phyloP scores from a whole-genome alignment of 805 yeast species.

The Suhomyces sp. region DNA sequence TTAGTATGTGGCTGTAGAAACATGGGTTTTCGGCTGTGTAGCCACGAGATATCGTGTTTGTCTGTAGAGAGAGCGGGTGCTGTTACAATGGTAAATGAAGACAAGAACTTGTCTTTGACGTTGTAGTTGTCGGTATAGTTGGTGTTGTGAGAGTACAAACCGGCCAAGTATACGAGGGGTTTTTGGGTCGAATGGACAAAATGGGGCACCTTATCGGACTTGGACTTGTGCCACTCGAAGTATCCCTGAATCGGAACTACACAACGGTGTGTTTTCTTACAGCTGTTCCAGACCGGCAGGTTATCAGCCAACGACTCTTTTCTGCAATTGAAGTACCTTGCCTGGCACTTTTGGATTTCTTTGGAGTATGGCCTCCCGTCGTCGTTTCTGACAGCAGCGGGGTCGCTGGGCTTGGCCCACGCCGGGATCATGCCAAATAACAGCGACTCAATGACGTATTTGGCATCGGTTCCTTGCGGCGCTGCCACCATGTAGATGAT shows the following conservation, averaged over 20 bases:
- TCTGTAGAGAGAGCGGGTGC: conserved; percentile 51
- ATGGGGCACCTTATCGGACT: conserved; percentile 55
- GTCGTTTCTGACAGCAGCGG: conserved; percentile 20
- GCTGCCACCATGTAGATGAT: conserved; percentile 20
- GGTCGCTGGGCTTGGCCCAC: conserved; percentile 52
- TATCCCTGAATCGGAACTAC: conserved; percentile 80
- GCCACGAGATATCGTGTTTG: conserved; percentile 55
- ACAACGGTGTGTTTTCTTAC: conserved; percentile 54
- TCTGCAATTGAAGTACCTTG: conserved; percentile 71
- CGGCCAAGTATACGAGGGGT: conserved; percentile 61
- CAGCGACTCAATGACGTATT: conserved; percentile 50
- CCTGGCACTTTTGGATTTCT: conserved; percentile 34
- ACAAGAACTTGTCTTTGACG: conserved; percentile 25
- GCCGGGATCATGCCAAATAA: conserved; percentile 77
- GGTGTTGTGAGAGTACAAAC: conserved; percentile 37
- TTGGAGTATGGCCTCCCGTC: conserved; percentile 22
- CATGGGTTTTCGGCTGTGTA: conserved; percentile 79
- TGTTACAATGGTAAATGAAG: conserved; percentile 68
- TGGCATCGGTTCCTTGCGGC: conserved; percentile 2
- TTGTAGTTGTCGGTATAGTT: conserved; percentile 21
- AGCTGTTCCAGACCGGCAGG: conserved; percentile 56
- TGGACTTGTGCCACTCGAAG: conserved; percentile 68
- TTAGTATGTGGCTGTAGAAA: conserved; percentile 55
- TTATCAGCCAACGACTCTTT: conserved; percentile 53
- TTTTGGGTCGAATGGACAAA: conserved; percentile 55